Percentiles rank a stretch among this genome's conserved stretches.
phyloP scores from a whole-genome alignment of 768 basidiomycete genomes.

The Xerocomellus chrysenteron region DNA sequence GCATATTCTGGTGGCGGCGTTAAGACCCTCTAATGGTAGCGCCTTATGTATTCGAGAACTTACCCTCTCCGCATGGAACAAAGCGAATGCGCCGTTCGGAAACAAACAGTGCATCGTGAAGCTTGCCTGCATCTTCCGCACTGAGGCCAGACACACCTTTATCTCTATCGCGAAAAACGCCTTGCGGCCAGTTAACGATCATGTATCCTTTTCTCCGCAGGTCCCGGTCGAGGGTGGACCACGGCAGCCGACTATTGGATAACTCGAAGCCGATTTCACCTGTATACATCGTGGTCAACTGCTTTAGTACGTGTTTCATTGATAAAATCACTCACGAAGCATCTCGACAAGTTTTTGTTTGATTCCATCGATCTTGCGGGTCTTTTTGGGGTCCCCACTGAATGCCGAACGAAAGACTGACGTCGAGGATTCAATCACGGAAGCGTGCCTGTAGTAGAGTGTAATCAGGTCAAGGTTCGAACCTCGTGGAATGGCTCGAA shows the following conservation, averaged over 20 bases:
- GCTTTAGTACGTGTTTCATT: accelerated
- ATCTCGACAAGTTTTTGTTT: background rate
- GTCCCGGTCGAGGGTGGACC: conserved; percentile 14
- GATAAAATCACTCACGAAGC: conserved; percentile 4
- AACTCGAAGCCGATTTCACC: conserved; percentile 8
- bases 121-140: conserved; percentile 1
- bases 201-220: background rate
- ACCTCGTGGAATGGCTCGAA: too few species aligned
- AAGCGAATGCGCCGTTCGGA: conserved; percentile 3
- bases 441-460: background rate
- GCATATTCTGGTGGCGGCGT: too few species aligned
- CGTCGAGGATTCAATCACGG: background rate
- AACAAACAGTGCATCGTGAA: conserved; percentile 6
- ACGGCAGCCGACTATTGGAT: conserved; percentile 1
- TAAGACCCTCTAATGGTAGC: too few species aligned
- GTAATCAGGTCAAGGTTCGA: too few species aligned
- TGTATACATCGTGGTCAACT: background rate
- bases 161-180: background rate
- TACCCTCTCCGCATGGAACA: background rate
- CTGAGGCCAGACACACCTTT: conserved; percentile 5
- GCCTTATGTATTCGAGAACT: background rate
- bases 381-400: background rate
- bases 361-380: conserved; percentile 2
- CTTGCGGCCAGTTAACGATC: background rate
- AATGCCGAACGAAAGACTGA: background rate